Base-by-base conservation (phyloP, 2,329 filamentous ascomycete species). In the Lecanicillium sp. region DNA sequence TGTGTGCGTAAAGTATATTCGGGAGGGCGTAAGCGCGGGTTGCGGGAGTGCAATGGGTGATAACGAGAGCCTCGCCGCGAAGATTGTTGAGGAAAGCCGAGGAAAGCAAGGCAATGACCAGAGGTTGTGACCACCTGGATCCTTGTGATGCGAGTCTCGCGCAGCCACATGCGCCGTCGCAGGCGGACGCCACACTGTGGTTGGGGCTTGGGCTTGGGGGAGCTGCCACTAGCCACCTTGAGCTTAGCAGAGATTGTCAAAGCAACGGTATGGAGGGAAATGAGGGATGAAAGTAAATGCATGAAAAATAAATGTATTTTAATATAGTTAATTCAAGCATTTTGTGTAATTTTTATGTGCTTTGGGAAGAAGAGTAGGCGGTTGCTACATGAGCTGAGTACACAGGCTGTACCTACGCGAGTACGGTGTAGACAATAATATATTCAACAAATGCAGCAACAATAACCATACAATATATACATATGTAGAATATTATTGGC, bases 111-210 rank as follows among this genome's bases (percentile, higher is more conserved):
- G 20, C 36, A 47, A 32, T 47, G 44, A 41, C 29, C 20, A 27
- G 44, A 47, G 44, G 37, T 47, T 47, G 44, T 47, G 44, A 47
- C 44, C 44, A 47, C 36, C 30, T 40, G 35, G 44, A 40, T 21
- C 21, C 44, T 47, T 47, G 44, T 47, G 44, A 41, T 47, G 36
- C 29, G 21, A 47, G 44, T 38, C 5, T 40, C 9, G 24, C 26
- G 29, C 35, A 27, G 36, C 44, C 44, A 47, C 44, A 47, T 47
- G 44, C 37, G 37, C 29, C 37, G 29, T 24, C 27, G 8, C 24
- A 10, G 36, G 30, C 17, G 3, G 21, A 47, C 44, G 44, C 44
- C 44, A 47, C 37, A 47, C 20, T 26, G 37, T 35, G 44, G 44
- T 47, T 40, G 27, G 44, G 44, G 20, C 20, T 12, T 29, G 12